These are phyloP conservation scores for Hirschfeldia incana DNA, from an alignment of 345 rosid species.

Conservation along the genomic window DNA sequence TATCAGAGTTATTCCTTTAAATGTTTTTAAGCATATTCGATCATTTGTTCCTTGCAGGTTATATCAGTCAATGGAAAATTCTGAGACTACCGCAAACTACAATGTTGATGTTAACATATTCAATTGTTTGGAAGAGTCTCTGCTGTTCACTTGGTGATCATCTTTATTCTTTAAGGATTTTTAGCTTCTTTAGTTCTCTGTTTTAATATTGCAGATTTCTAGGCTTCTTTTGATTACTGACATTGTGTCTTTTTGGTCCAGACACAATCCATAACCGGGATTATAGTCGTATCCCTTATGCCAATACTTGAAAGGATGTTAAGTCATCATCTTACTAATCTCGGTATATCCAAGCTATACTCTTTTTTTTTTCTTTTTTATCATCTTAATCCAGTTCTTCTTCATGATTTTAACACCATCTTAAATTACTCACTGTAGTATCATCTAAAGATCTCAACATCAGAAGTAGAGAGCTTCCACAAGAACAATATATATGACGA, in stretches of 20 bases:
- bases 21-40: background rate
- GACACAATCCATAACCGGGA: background rate
- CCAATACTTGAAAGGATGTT: background rate
- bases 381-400: background rate
- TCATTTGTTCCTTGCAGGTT: background rate
- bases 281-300: too few species aligned
- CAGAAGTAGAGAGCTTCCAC: too few species aligned
- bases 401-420: background rate
- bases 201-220: background rate
- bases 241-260: background rate
- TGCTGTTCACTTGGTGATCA: too few species aligned
- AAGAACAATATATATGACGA: too few species aligned
- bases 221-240: background rate
- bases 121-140: background rate
- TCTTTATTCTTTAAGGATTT: too few species aligned
- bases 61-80: background rate
- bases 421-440: background rate
- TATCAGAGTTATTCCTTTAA: background rate
- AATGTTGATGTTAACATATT: background rate
- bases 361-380: too few species aligned
- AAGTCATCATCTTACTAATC: background rate
- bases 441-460: background rate
- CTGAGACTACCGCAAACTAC: background rate
- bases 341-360: too few species aligned
- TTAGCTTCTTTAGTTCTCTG: background rate